A percentile compares a stretch with the other conserved stretches of the same genome.
phyloP scores from a whole-genome alignment of 1,284 basidiomycete species.

The Naganishia sp. region DNA sequence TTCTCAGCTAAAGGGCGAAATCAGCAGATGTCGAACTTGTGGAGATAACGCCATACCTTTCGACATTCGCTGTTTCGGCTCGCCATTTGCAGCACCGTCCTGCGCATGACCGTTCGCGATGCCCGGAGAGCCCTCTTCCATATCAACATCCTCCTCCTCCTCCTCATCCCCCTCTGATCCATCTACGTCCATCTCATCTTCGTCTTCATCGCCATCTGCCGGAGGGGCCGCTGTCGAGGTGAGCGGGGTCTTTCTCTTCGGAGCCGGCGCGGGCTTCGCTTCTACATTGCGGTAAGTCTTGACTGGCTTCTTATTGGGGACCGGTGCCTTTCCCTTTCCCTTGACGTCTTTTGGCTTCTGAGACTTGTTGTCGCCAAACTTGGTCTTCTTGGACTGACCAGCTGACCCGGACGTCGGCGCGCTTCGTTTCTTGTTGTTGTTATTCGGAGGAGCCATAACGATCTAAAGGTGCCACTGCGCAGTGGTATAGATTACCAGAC shows the following conservation, averaged over 20 bases:
- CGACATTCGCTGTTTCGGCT: constrained; percentile 32
- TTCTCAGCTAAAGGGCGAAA: constrained; percentile 44
- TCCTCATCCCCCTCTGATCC: constrained; percentile 39
- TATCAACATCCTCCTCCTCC: constrained; percentile 37
- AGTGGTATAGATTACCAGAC: background rate
- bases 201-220: constrained; percentile 33
- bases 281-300: constrained; percentile 8
- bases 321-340: constrained; percentile 27
- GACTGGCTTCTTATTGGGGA: constrained; percentile 13
- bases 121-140: constrained; percentile 28
- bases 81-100: constrained; percentile 31
- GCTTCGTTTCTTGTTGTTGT: constrained; percentile 21
- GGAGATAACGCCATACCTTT: constrained; percentile 30
- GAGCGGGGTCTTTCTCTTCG: constrained; percentile 9
- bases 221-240: constrained; percentile 1
- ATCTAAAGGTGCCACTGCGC: background rate
- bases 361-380: constrained; percentile 10
- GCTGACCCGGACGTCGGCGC: constrained; percentile 5
- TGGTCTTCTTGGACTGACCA: constrained; percentile 13
- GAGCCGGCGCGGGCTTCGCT: constrained; percentile 4
- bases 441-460: constrained; percentile 12
- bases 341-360: constrained; percentile 21
- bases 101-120: constrained; percentile 13
- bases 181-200: constrained; percentile 37
- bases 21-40: constrained; percentile 24